Percentiles rank a stretch among this genome's conserved stretches.
These are phyloP conservation scores for Elaphomyces granulatus DNA, from an alignment of 495 filamentous ascomycete species.

Conservation along the genomic window DNA sequence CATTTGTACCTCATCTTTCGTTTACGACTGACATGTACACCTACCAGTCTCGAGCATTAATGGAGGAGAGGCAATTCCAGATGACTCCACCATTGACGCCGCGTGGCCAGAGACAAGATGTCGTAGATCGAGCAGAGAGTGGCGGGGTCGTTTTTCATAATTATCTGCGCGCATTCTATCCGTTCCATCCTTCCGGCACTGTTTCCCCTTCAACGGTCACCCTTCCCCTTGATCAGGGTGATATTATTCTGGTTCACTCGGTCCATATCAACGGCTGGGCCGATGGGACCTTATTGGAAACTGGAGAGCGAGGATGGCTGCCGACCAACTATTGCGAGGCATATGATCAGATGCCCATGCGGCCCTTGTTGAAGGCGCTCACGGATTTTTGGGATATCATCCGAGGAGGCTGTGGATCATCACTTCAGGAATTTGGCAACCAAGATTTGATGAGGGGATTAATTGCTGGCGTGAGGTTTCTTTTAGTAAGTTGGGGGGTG, in stretches of 20 bases:
- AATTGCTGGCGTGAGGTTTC: conserved; percentile 80
- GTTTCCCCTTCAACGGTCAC: conserved; percentile 69
- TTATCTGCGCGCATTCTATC: conserved; percentile 91
- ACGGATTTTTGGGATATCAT: conserved; percentile 90
- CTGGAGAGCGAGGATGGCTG: conserved; percentile 86
- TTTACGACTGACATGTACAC: conserved; percentile 25
- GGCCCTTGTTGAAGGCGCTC: conserved; percentile 69
- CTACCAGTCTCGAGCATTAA: conserved; percentile 17
- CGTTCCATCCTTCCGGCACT: conserved; percentile 66
- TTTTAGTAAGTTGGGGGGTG: conserved; percentile 81
- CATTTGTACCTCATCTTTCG: conserved; percentile 12
- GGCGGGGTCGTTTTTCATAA: conserved; percentile 68
- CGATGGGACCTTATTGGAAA: conserved; percentile 84
- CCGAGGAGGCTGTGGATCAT: conserved; percentile 46
- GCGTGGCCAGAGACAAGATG: conserved; percentile 39
- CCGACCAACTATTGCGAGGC: conserved; percentile 97
- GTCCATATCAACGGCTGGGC: conserved; percentile 99
- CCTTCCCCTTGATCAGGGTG: conserved; percentile 72
- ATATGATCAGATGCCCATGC: conserved; percentile 78
- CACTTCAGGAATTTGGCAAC: conserved; percentile 61
- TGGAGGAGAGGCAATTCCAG: conserved; percentile 22
- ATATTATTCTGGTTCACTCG: conserved; percentile 88
- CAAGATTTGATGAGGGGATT: conserved; percentile 85
- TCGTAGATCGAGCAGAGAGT: conserved; percentile 31
- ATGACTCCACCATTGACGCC: conserved; percentile 67